A percentile compares a stretch with the other conserved stretches of the same genome.
Conservation (phyloP, 768 basidiomycete genomes). For the Brasilioporus rufonigricans region DNA sequence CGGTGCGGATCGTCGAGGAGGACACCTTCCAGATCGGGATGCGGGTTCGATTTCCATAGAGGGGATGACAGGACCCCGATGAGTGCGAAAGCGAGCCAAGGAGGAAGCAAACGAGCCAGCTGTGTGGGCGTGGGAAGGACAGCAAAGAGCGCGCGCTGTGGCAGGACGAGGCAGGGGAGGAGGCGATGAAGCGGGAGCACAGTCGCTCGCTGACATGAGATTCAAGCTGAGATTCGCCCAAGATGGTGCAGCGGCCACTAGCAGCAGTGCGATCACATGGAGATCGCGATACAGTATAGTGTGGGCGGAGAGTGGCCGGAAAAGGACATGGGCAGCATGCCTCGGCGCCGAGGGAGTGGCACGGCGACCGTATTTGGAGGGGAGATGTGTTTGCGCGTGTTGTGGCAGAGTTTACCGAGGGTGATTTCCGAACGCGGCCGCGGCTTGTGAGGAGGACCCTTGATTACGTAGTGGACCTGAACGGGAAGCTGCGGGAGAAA, state of each 20-base stretch:
- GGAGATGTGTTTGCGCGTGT: conserved; percentile 19
- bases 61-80: conserved; percentile 28
- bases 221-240: conserved; percentile 32
- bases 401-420: conserved; percentile 33
- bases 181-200: conserved; percentile 17
- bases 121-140: conserved; percentile 13
- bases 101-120: conserved; percentile 23
- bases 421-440: conserved; percentile 41
- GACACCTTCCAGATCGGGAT: conserved; percentile 12
- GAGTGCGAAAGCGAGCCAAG: conserved; percentile 30
- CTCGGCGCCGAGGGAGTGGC: conserved; percentile 44
- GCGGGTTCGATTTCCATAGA: conserved; percentile 21
- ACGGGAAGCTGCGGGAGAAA: conserved; percentile 31
- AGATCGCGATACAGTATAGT: conserved; percentile 30
- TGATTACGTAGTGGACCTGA: conserved; percentile 32
- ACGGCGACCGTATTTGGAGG: conserved; percentile 20
- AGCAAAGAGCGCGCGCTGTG: conserved; percentile 29
- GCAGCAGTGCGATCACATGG: conserved; percentile 32
- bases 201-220: conserved; percentile 29
- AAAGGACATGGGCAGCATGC: conserved; percentile 29
- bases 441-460: conserved; percentile 33
- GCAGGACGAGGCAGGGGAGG: conserved; percentile 19
- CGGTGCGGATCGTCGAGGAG: conserved; percentile 33
- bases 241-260: conserved; percentile 36
- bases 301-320: conserved; percentile 32